These are phyloP conservation scores for Coelastrella sp. DNA, from an alignment of 139 green algal species.

Conservation along the genomic window DNA sequence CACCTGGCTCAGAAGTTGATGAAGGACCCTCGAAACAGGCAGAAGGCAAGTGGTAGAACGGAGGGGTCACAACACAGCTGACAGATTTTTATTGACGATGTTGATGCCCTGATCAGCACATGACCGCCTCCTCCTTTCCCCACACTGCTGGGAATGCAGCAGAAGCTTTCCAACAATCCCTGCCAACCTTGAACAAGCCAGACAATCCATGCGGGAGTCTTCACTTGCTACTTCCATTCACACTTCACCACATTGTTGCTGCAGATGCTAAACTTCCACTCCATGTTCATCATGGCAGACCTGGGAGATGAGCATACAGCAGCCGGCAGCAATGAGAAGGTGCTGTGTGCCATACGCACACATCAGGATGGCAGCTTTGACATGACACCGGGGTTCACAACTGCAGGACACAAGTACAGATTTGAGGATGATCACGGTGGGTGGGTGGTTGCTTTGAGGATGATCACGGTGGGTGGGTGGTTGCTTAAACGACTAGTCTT, in stretches of 20 bases:
- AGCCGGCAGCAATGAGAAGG: slow-evolving; percentile 44
- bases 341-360: slow-evolving; percentile 64
- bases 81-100: not conserved
- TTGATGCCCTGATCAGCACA: not conserved
- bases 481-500: no score
- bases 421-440: slow-evolving; percentile 73
- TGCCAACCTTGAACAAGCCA: no score
- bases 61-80: no score
- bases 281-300: slow-evolving; percentile 79
- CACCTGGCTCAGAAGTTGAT: slow-evolving; percentile 39
- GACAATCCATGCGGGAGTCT: no score
- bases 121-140: no score
- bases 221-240: not conserved
- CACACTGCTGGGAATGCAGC: no score
- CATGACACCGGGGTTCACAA: slow-evolving; percentile 75
- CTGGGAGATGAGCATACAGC: slow-evolving; percentile 53
- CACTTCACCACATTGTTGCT: not conserved
- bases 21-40: slow-evolving; percentile 30
- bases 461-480: slow-evolving; percentile 49
- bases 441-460: slow-evolving; percentile 7
- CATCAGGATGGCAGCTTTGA: slow-evolving; percentile 73
- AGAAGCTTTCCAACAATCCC: no score
- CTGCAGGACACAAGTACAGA: slow-evolving; percentile 55
- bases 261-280: slow-evolving; percentile 72
- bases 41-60: slow-evolving; percentile 25